Base-by-base conservation (phyloP, 495 filamentous ascomycete genomes). In the Mytilinidion resinicola region DNA sequence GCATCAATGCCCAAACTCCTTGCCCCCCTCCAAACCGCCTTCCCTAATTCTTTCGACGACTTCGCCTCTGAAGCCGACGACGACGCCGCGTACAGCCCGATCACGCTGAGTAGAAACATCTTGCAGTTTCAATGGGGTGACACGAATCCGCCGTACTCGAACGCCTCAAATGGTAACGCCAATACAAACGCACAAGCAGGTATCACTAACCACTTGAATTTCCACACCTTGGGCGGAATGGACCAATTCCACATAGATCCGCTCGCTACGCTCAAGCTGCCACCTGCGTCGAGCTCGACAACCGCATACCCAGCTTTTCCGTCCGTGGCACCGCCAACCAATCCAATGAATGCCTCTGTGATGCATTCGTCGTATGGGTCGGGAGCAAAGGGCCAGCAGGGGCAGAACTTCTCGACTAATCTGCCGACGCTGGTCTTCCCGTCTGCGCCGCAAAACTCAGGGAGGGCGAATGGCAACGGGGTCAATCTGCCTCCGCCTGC, bases 81-180 rank as follows among this genome's bases (percentile, higher is more conserved):
- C 37, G 56, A 52, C 15, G 60, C 57, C 4, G 25, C 43, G 9
- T 42, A 53, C 9, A 65, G 59, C 20, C 69, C 61, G 4, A 57
- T 71, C 41, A 70, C 66, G 0, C 69, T 73, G 5, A 67, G 70
- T 53, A 53, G 70, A 8, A 57, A 65, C 42, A 71, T 71, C 50
- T 57, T 73, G 30, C 60, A 69, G 43, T 57, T 73, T 30, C 60
- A 69, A 49, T 73, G 64, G 63, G 63, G 58, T 3, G 53, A 59
- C n/a, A 53, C 56, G 10, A 56, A 65, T 41, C 58, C 58, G 2
- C 41, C 62, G 3, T 53, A 56, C 35, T 12, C 53, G 1, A 49
- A 37, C n/a, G 21, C 17, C n/a, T n/a, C 43, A 9, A 42, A 42
- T 17, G 30, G 6, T 9, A 11, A 14, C 41, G 17, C 12, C 19